These are phyloP conservation scores for Heliamphora exappendiculata DNA, from an alignment of 148 eudicot genomes.

Conservation along the genomic window DNA sequence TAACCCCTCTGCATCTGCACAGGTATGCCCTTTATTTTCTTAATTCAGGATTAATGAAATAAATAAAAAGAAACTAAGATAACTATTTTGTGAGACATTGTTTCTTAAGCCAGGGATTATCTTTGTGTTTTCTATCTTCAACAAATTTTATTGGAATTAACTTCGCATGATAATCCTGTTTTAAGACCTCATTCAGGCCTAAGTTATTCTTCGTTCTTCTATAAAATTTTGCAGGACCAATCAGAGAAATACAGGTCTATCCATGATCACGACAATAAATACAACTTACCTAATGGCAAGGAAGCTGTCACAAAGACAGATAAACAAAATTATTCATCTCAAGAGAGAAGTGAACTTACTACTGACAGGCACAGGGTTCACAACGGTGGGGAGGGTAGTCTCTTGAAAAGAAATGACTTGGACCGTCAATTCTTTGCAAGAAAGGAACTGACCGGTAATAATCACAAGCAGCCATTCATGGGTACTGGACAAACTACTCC, in stretches of 20 bases:
- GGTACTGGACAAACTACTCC: constrained; percentile 22
- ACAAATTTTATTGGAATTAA: background rate
- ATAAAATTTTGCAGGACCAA: constrained; percentile 32
- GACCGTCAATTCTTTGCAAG: constrained; percentile 19
- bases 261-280: constrained; percentile 22
- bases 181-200: background rate
- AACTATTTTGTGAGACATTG: background rate
- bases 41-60: background rate
- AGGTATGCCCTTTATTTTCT: constrained; percentile 30
- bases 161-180: background rate
- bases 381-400: constrained; percentile 17
- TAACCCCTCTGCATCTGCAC: constrained; percentile 35
- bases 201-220: background rate
- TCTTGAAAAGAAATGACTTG: constrained; percentile 29
- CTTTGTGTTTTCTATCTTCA: background rate
- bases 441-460: constrained; percentile 21
- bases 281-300: constrained; percentile 21
- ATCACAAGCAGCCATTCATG: constrained; percentile 24
- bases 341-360: constrained; percentile 27
- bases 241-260: constrained; percentile 20
- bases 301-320: constrained; percentile 20
- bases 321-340: constrained; percentile 21
- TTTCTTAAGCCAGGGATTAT: background rate
- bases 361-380: constrained; percentile 19
- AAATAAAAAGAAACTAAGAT: background rate